Evolutionary conservation across 1,284 basidiomycete genomes (phyloP).

Genomic region (Irpex lacteus): DNA sequence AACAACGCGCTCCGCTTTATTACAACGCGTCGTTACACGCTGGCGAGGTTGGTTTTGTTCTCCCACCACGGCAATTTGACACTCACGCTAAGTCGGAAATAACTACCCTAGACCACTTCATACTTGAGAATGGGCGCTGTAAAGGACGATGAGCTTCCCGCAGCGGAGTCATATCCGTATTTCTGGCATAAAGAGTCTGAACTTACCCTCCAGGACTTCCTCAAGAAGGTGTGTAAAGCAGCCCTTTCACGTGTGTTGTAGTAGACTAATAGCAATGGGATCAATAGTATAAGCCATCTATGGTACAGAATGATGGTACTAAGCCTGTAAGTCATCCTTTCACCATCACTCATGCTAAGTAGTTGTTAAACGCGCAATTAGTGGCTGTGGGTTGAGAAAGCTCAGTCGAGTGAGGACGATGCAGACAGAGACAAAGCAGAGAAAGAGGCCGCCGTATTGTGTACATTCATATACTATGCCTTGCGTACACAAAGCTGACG

Average conservation of each 20-base stretch:
- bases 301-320: conserved; percentile 71
- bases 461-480: conserved; percentile 30
- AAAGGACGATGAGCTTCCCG: conserved; percentile 23
- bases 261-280: neutral
- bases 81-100: neutral
- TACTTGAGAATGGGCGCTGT: neutral
- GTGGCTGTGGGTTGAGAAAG: conserved; percentile 67
- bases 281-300: conserved; percentile 63
- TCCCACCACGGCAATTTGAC: neutral
- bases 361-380: conserved; percentile 22
- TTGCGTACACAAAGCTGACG: neutral
- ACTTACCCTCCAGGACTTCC: conserved; percentile 41
- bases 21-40: neutral
- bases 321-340: conserved; percentile 52
- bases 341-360: neutral
- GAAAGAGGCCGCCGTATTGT: conserved; percentile 41
- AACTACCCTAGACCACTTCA: neutral
- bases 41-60: neutral
- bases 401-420: conserved; percentile 25
- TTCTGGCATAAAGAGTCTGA: conserved; percentile 40
- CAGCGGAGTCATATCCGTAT: conserved; percentile 36
- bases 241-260: neutral
- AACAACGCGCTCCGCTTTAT: neutral
- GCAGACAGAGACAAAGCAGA: conserved; percentile 34
- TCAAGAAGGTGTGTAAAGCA: conserved; percentile 39